These are phyloP conservation scores for Geotrichum aggregatum DNA, from an alignment of 1,139 yeast genomes.

Conservation along the genomic window DNA sequence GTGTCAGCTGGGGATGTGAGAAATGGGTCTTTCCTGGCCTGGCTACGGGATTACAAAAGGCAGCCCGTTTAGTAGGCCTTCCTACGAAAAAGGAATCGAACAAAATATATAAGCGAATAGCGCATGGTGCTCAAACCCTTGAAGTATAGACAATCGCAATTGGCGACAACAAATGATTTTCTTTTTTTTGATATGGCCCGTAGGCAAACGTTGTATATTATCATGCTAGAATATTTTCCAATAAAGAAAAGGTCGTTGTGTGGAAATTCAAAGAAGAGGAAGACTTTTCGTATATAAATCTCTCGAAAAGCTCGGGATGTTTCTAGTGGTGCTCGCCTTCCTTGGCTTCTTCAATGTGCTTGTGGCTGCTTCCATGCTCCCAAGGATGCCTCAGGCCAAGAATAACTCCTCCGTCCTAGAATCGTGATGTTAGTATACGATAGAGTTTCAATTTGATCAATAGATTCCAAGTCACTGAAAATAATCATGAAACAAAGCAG, in stretches of 20 bases:
- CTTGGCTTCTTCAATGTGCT: conserved; percentile 19
- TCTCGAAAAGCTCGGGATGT: too few species aligned
- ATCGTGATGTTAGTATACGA: too few species aligned
- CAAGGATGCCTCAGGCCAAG: conserved; percentile 44
- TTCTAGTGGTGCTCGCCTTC: conserved; percentile 17
- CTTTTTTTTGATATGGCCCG: neutral
- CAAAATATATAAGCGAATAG: conserved; percentile 20
- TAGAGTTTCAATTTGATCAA: too few species aligned
- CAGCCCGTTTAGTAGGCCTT: conserved; percentile 30
- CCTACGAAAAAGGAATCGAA: conserved; percentile 19
- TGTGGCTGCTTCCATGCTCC: conserved; percentile 37
- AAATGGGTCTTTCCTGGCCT: conserved; percentile 36
- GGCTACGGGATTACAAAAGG: conserved; percentile 34
- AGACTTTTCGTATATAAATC: too few species aligned
- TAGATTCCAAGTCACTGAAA: too few species aligned
- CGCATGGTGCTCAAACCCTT: conserved; percentile 6
- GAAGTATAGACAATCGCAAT: too few species aligned
- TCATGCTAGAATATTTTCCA: conserved; percentile 1
- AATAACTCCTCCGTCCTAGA: conserved; percentile 41
- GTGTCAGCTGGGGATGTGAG: conserved; percentile 48
- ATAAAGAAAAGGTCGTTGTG: too few species aligned
- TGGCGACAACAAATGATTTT: too few species aligned
- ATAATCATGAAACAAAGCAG: too few species aligned
- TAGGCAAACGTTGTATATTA: neutral
- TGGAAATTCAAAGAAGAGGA: too few species aligned